These are phyloP conservation scores for Coemansia sp. DNA, from an alignment of 192 early-diverging fungal species.

Conservation along the genomic window DNA sequence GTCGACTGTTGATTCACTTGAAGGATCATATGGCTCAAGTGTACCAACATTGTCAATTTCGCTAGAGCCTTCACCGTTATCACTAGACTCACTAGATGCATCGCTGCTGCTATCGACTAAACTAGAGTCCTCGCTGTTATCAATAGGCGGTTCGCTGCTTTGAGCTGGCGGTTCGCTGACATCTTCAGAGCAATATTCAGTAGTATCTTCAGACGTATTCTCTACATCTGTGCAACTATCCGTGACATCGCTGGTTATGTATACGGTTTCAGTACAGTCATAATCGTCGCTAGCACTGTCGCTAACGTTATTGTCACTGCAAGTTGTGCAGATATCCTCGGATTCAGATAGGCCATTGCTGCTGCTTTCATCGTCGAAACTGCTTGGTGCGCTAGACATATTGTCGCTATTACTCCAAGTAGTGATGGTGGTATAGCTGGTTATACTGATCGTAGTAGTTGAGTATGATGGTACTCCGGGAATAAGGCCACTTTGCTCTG, in stretches of 20 bases:
- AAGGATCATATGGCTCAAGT: not conserved
- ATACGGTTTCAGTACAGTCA: constrained; percentile 10
- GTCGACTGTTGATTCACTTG: not conserved
- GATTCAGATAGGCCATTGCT: not conserved
- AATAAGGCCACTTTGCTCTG: not conserved
- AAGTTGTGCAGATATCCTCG: not conserved
- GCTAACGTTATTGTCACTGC: constrained; percentile 1
- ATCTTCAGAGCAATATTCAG: too few relatives aligned
- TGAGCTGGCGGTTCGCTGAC: too few relatives aligned
- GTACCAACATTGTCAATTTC: not conserved
- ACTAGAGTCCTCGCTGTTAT: not conserved
- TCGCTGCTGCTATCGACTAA: too few relatives aligned
- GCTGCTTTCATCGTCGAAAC: not conserved
- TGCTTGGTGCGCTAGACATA: not conserved
- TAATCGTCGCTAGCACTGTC: not conserved
- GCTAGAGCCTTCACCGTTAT: not conserved
- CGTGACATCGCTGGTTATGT: not conserved
- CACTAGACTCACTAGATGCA: not conserved
- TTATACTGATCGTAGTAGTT: not conserved
- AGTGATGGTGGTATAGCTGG: constrained; percentile 9
- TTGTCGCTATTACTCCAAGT: constrained; percentile 2
- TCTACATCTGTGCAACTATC: not conserved
- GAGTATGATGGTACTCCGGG: not conserved
- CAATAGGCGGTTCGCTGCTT: not conserved
- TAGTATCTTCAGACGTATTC: too few relatives aligned